Evolutionary conservation across 1,139 yeast species (phyloP), one percentile per base, ranked within the genome.

Genomic region (Debaryomyces fabryi): DNA sequence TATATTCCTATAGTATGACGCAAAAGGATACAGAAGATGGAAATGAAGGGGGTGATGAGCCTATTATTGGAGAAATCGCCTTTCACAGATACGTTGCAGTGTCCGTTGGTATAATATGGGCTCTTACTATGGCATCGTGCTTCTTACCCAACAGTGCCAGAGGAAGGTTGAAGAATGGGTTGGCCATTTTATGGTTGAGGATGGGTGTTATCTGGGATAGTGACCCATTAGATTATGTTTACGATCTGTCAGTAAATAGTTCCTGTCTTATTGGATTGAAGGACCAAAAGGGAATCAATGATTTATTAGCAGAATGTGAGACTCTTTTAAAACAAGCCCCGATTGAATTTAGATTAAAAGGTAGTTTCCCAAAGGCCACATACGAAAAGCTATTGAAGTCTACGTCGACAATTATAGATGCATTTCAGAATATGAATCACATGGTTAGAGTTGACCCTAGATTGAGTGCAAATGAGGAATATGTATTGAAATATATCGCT

Each of bases 131-230:
- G 69, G 83, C 86, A 0, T 69, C 84, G 25, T 70, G 81, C 1
- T 77, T 89, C 47, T 74, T 88, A 50, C 96, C 96, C 5, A 85
- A 83, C 59, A 83, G 89, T 59, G 96, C 96, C 0, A 71, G 96
- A 42, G 71, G 82, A 10, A 71, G 91, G 46, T 69, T 88, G 49
- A 82, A 87, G 53, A 74, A 75, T 30, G 89, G 89, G 0, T 64
- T 88, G 24, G 79, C 90, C 0, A 69, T 84, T 1, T 71, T 88
- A 25, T 89, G 96, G 96, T 68, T 89, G 39, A 71, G 91, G 46
- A 75, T 89, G 75, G 96, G 96, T 0, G 76, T 88, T 25, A 77
- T 85, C n/a, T 88, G 96, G 96, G 85, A 85, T 56, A 72, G 84
- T 55, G 71, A 68, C 51, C 79, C 79, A 4, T 62, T 76, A 49